Percentiles rank a stretch among this genome's conserved stretches.
phyloP scores from a whole-genome alignment of 1,284 basidiomycete species.

The Albatrellus sp. region DNA sequence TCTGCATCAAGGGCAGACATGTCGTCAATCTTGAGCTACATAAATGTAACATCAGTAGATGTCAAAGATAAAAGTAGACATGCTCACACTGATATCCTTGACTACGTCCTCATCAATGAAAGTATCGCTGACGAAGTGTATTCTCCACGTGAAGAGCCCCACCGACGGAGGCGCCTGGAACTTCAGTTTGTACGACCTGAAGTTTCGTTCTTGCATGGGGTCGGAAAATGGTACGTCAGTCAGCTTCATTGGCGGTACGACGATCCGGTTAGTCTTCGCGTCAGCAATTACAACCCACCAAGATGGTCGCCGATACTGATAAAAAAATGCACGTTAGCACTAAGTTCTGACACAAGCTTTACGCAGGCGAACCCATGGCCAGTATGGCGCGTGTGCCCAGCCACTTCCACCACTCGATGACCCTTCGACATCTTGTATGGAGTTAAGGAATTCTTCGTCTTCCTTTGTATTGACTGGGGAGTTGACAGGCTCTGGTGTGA shows the following conservation, averaged over 20 bases:
- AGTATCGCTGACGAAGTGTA: constrained; percentile 79
- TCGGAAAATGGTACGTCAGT: constrained; percentile 67
- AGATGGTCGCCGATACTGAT: constrained; percentile 68
- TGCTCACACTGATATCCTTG: constrained; percentile 58
- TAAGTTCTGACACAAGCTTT: not conserved
- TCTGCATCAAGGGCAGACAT: constrained; percentile 43
- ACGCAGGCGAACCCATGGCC: constrained; percentile 65
- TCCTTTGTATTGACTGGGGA: constrained; percentile 34
- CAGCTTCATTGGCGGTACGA: constrained; percentile 84
- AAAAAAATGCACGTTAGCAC: not conserved
- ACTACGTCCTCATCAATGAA: constrained; percentile 76
- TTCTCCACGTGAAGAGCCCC: constrained; percentile 84
- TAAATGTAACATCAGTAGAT: not conserved
- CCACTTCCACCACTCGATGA: constrained; percentile 32
- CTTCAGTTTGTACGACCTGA: constrained; percentile 79
- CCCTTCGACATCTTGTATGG: constrained; percentile 54
- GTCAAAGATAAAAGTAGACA: not conserved
- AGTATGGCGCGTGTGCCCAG: constrained; percentile 85
- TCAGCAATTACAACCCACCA: constrained; percentile 93
- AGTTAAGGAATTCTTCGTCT: constrained; percentile 58
- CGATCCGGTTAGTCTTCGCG: constrained; percentile 79
- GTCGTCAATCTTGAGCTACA: constrained; percentile 76
- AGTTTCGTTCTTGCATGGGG: constrained; percentile 45
- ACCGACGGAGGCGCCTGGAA: constrained; percentile 89
- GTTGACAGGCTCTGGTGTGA: constrained; percentile 17